A percentile compares a stretch with the other conserved stretches of the same genome.
These are phyloP conservation scores for Cadophora malorum DNA, from an alignment of 2,329 filamentous ascomycete genomes.

Conservation along the genomic window DNA sequence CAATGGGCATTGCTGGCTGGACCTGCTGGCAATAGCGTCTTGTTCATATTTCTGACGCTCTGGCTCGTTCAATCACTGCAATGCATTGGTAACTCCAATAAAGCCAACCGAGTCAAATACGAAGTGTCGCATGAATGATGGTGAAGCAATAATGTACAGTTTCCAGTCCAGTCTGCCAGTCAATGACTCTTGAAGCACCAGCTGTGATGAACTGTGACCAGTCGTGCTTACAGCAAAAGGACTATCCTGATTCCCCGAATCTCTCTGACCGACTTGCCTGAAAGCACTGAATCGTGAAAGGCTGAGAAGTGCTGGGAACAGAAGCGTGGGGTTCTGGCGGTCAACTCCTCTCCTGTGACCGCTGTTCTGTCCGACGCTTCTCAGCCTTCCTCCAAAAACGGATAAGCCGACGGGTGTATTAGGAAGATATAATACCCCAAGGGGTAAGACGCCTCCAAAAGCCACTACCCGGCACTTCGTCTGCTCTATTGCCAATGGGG, in stretches of 20 bases:
- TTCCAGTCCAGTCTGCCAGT: constrained; percentile 7
- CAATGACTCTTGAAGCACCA: constrained; percentile 16
- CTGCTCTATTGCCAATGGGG: constrained; percentile 11
- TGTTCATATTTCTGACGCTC: constrained; percentile 2
- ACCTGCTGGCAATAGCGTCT: constrained; percentile 11
- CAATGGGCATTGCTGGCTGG: constrained; percentile 5
- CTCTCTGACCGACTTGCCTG: constrained; percentile 17
- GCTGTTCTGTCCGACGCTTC: constrained; percentile 11
- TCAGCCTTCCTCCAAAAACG: constrained; percentile 9
- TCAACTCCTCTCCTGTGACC: constrained; percentile 8
- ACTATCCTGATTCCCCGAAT: constrained; percentile 8
- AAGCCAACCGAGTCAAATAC: constrained; percentile 5
- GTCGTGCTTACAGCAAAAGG: constrained; percentile 13
- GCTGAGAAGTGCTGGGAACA: background rate
- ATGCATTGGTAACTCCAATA: constrained; percentile 9
- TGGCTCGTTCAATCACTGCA: background rate
- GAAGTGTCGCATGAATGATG: constrained; percentile 17
- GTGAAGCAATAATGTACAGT: constrained; percentile 1
- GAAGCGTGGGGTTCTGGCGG: constrained; percentile 16
- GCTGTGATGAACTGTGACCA: constrained; percentile 13
- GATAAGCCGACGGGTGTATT: constrained; percentile 8
- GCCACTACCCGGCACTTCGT: constrained; percentile 11
- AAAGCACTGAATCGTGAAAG: constrained; percentile 10
- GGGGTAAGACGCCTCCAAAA: constrained; percentile 4
- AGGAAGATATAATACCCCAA: constrained; percentile 1